Evolutionary conservation across 495 filamentous ascomycete species (phyloP).

Genomic region (Xylaria scruposa): DNA sequence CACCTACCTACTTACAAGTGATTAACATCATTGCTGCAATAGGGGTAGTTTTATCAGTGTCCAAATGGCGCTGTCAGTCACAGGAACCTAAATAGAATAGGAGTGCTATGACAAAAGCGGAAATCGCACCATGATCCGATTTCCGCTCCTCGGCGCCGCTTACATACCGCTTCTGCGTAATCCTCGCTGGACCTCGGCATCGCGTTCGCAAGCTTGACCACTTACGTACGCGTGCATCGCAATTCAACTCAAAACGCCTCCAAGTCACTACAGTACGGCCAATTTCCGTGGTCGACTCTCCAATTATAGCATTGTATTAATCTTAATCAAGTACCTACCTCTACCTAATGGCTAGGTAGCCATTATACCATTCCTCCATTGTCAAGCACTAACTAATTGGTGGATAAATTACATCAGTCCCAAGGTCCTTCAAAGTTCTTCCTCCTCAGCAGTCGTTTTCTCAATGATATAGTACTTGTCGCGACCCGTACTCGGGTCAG

Average conservation of each 20-base stretch:
- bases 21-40: neutral
- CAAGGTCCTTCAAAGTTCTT: slow-evolving; percentile 51
- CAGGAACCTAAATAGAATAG: neutral
- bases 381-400: neutral
- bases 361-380: neutral
- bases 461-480: slow-evolving; percentile 66
- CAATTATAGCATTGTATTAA: neutral
- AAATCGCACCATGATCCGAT: neutral
- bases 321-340: neutral
- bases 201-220: slow-evolving; percentile 10
- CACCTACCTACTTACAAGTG: neutral
- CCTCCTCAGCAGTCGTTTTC: slow-evolving; percentile 68
- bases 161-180: neutral
- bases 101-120: neutral
- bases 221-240: neutral
- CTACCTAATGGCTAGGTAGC: neutral
- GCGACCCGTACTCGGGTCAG: slow-evolving; percentile 62
- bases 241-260: too few species aligned
- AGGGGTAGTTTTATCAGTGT: neutral
- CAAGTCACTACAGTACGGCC: too few species aligned
- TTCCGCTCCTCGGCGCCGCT: neutral
- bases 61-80: neutral
- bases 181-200: slow-evolving; percentile 12
- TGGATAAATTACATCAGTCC: neutral
- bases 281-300: neutral